phyloP scores from a whole-genome alignment of 2,329 filamentous ascomycete species.

The Cytospora schulzeri region DNA sequence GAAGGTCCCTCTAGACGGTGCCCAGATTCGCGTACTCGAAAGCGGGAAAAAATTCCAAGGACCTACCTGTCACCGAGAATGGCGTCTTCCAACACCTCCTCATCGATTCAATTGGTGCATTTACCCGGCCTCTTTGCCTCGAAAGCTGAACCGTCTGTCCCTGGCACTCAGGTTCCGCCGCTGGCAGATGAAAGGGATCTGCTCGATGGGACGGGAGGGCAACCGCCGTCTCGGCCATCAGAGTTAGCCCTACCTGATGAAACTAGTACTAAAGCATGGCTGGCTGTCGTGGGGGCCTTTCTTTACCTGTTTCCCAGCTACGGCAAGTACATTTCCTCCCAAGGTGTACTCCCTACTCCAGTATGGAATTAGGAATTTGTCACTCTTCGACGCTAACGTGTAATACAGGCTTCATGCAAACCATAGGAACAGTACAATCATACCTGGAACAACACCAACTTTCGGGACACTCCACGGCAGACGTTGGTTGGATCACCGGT shows the following conservation, averaged over 20 bases:
- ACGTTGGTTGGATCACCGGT: conserved; percentile 54
- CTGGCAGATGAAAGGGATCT: not conserved
- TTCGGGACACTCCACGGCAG: conserved; percentile 41
- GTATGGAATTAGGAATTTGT: not conserved
- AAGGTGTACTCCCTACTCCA: too few species aligned
- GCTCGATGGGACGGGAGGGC: not conserved
- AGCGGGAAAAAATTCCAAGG: not conserved
- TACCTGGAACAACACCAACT: conserved; percentile 50
- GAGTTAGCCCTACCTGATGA: not conserved
- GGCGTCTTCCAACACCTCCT: conserved; percentile 4
- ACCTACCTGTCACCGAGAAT: not conserved
- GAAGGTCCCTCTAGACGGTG: too few species aligned
- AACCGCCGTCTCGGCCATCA: not conserved
- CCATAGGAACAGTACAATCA: conserved; percentile 50
- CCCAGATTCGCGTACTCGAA: not conserved
- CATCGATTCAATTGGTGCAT: conserved; percentile 5
- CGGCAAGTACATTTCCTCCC: conserved; percentile 4
- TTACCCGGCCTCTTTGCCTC: not conserved
- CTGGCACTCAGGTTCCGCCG: not conserved
- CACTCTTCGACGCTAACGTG: not conserved
- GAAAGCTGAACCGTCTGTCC: not conserved
- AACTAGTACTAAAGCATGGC: conserved; percentile 19
- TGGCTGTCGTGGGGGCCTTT: conserved; percentile 23
- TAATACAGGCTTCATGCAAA: conserved; percentile 47
- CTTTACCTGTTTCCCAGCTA: conserved; percentile 24